Evolutionary conservation across 2,329 filamentous ascomycete species (phyloP).

Genomic region (Mycogone perniciosa): DNA sequence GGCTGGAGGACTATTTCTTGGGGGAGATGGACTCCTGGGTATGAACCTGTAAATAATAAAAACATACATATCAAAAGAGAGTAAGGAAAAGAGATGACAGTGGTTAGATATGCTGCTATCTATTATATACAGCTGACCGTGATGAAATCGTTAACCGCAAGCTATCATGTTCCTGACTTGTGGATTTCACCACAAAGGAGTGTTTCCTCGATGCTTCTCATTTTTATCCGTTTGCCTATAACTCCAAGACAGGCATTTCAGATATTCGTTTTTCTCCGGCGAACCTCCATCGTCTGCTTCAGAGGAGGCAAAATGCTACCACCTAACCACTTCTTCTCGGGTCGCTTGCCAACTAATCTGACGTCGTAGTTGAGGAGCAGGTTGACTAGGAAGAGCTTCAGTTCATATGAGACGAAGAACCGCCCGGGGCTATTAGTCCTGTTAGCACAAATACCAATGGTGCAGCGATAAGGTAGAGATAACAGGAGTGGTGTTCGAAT

Average conservation of each 20-base stretch:
- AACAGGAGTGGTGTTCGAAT: background rate
- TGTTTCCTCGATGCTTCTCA: background rate
- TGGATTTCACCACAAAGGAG: too few species aligned
- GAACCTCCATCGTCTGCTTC: slow-evolving; percentile 23
- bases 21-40: slow-evolving; percentile 33
- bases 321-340: slow-evolving; percentile 39
- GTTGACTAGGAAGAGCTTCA: slow-evolving; percentile 48
- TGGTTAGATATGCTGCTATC: background rate
- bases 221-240: background rate
- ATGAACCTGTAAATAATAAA: slow-evolving; percentile 5
- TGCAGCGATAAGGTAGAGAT: background rate
- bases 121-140: too few species aligned
- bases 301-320: slow-evolving; percentile 31
- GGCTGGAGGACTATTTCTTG: slow-evolving; percentile 28
- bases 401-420: slow-evolving; percentile 50
- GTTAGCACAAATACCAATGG: background rate
- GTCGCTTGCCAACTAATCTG: slow-evolving; percentile 33
- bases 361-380: slow-evolving; percentile 48
- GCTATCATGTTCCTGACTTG: too few species aligned
- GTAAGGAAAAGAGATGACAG: background rate
- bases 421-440: slow-evolving; percentile 37
- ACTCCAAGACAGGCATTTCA: background rate
- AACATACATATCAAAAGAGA: background rate
- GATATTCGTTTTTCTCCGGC: slow-evolving; percentile 12
- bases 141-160: too few species aligned